A percentile compares a stretch with the other conserved stretches of the same genome.
Conservation (phyloP, 805 yeast species). For the Torulaspora indica region DNA sequence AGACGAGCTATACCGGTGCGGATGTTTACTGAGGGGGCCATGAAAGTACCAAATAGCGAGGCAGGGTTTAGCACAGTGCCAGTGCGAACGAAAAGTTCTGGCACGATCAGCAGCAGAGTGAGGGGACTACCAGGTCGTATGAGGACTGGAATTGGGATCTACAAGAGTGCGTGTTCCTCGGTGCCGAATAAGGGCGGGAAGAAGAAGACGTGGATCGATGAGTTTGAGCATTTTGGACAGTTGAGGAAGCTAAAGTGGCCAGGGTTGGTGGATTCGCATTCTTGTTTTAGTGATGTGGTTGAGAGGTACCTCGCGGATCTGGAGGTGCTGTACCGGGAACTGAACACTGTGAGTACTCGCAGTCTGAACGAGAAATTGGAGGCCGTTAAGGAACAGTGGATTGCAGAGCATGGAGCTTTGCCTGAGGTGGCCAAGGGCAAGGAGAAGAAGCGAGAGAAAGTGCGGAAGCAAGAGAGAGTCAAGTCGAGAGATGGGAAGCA, state of each 20-base stretch:
- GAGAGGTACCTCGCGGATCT: slow-evolving; percentile 13
- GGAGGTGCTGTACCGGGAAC: slow-evolving; percentile 6
- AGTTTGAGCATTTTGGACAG: slow-evolving; percentile 18
- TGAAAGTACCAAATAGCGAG: not conserved
- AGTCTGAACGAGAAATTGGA: slow-evolving; percentile 14
- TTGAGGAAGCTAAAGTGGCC: slow-evolving; percentile 11
- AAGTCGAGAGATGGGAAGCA: not conserved
- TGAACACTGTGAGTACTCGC: slow-evolving; percentile 9
- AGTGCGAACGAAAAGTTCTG: slow-evolving; percentile 1
- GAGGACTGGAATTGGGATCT: slow-evolving; percentile 7
- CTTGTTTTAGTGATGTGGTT: not conserved
- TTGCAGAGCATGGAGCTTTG: slow-evolving; percentile 12
- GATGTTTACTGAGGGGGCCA: slow-evolving; percentile 1
- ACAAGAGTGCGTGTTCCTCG: slow-evolving; percentile 9
- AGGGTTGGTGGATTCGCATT: not conserved
- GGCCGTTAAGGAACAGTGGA: slow-evolving; percentile 9
- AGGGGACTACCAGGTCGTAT: slow-evolving; percentile 8
- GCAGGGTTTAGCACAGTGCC: slow-evolving; percentile 4
- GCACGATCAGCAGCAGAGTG: slow-evolving; percentile 1
- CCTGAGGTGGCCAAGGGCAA: slow-evolving; percentile 10
- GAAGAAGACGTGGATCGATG: slow-evolving; percentile 19
- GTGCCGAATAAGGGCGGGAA: slow-evolving; percentile 7
- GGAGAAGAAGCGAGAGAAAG: slow-evolving; percentile 1
- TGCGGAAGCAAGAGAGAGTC: not conserved
- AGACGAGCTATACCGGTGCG: not conserved